Base-by-base conservation (phyloP, 495 filamentous ascomycete genomes). In the Parathielavia hyrcaniae region DNA sequence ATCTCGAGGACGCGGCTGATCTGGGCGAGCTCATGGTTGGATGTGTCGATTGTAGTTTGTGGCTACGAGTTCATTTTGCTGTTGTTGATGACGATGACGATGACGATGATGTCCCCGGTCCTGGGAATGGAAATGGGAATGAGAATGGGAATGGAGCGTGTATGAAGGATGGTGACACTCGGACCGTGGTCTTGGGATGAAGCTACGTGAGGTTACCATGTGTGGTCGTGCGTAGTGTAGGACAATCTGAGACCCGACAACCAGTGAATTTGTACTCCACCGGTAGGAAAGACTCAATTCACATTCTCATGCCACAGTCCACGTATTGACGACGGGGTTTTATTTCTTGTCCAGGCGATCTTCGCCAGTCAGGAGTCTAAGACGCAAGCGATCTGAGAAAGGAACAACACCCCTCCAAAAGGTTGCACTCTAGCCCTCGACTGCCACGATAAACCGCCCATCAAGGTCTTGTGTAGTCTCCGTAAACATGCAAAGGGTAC, bases 31-130 rank as follows among this genome's bases (percentile, higher is more conserved):
- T 93, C 58, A 78, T 86, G 59, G 81, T 90, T 32, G 88, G 86
- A 19, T 95, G 90, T 69, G 76, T 77, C 17, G 88, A 89, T 48
- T 95, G 89, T 66, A 92, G 88, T 74, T 76, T 95, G 51, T 92
- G 84, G 84, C 69, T 91, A 67, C 84, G 83, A 65, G 83, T 95
- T 34, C 72, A 83, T 43, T 91, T 90, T 79, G 82, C 79, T 23
- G 78, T 82, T 14, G 75, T 86, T 30, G 81, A 82, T 20, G 79
- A 78, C 19, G 72, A 72, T 8, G 72, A 71, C 8, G 67, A 59
- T 12, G 60, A 68, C 16, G 55, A 64, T 9, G n/a, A n/a, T n/a
- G n/a, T 47, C 26, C 17, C 35, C 41, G 16, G 47, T 9, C 17
- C 11, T 17, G 36, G 38, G 12, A 9, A 23, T 12, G 54, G 23